phyloP scores from a whole-genome alignment of 345 rosid species.

The Rhodomyrtus tomentosa region DNA sequence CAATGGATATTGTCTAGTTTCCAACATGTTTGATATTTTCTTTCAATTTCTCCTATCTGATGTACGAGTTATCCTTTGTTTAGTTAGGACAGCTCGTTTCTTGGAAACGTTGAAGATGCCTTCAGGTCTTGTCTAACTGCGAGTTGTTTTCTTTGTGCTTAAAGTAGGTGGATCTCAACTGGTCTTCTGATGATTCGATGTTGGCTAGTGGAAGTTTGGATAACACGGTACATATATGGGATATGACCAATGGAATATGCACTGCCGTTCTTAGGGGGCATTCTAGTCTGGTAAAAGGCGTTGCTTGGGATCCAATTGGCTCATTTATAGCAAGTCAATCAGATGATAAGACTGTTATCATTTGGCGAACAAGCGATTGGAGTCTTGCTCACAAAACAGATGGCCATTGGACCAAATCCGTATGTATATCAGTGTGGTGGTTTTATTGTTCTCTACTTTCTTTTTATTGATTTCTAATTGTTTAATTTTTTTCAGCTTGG shows the following conservation, averaged over 20 bases:
- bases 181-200: constrained; percentile 98
- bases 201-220: constrained; percentile 98
- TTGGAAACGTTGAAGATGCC: neutral
- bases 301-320: constrained; percentile 98
- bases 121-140: constrained; percentile 9
- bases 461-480: neutral
- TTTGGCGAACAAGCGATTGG: constrained; percentile 99
- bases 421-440: constrained; percentile 11
- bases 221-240: constrained; percentile 93
- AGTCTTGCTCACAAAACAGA: constrained; percentile 89
- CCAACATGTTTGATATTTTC: neutral
- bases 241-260: constrained; percentile 88
- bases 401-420: constrained; percentile 99
- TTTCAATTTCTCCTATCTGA: neutral
- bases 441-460: neutral
- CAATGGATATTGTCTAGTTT: neutral
- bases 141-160: constrained; percentile 34
- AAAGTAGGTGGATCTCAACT: constrained; percentile 99
- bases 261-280: constrained; percentile 97
- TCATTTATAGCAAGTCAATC: constrained; percentile 98
- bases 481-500: constrained; percentile 54
- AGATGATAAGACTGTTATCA: constrained; percentile 96
- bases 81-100: neutral
- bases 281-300: constrained; percentile 95
- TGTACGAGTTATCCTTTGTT: neutral